Base-by-base conservation (phyloP, 1,284 basidiomycete species). In the Ustilago crameri region DNA sequence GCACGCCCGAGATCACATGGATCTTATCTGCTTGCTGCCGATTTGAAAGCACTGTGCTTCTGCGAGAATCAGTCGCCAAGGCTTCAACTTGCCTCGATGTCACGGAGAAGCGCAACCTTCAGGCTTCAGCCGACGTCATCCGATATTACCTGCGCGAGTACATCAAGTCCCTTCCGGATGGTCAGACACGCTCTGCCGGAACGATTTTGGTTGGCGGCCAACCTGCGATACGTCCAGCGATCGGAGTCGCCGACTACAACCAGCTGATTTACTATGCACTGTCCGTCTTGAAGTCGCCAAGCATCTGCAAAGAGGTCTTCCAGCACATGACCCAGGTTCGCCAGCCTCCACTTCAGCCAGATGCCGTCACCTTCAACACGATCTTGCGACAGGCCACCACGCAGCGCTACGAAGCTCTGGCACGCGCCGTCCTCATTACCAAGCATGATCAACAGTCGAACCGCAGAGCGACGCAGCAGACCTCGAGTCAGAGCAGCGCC, bases 311-410 rank as follows among this genome's bases (percentile, higher is more conserved):
- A 26, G 24, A 65, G 17, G 58, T 74, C 26, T 69, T 74, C 26
- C 51, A 62, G 46, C 65, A 74, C 34, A 65, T 74, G 65, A 62
- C 61, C 8, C 51, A 58, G 44, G 37, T 35, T 15, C 65, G 71
- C 9, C 52, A 61, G n/a, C 64, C 66, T 9, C 50, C 57, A 1
- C 42, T 74, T 10, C 44, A 59, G 27, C 71, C 71, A 3, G 71
- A 74, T 35, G 52, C 51, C 7, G 61, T 69, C 51, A 74, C 71
- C 5, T 56, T 65, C 71, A 69, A 74, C 58, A 69, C 54, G 3
- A 69, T 74, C 43, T 32, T 69, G 48, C 65, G 71, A 7, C 71
- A 74, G 49, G 65, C 71, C 26, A 74, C 71, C 35, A 56, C 51
- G 10, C 67, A 69, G 20, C 61, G 71, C 8, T 61, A 49, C 41